These are phyloP conservation scores for Blastocystis sp. DNA, from an alignment of 352 stramenopile genomes.

Conservation along the genomic window DNA sequence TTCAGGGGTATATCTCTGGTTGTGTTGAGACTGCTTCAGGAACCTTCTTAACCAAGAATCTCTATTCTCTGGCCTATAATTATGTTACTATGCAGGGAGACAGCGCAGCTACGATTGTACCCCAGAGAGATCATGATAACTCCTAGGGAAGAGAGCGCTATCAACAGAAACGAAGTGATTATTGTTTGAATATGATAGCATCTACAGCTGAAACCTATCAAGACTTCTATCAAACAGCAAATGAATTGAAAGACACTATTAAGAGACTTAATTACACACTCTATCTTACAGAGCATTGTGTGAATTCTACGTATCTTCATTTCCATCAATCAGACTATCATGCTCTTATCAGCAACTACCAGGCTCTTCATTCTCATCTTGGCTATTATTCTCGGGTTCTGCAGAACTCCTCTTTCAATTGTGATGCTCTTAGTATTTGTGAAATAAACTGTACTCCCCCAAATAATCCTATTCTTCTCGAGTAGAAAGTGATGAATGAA, in stretches of 20 bases:
- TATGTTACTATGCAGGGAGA: conserved; percentile 19
- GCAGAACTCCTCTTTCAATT: neutral
- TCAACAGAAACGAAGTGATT: conserved; percentile 27
- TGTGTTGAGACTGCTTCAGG: neutral
- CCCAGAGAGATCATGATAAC: neutral
- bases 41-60: conserved; percentile 1
- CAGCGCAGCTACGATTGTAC: neutral
- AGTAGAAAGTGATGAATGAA: neutral
- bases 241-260: neutral
- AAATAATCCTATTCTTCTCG: neutral
- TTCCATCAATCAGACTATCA: neutral
- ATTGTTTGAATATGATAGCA: neutral
- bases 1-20: neutral
- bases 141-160: neutral
- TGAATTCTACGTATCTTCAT: neutral
- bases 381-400: neutral
- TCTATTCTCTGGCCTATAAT: neutral
- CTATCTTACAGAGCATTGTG: neutral
- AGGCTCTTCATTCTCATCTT: too few relatives aligned
- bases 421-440: neutral
- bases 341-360: neutral
- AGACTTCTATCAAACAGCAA: neutral
- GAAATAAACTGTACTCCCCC: neutral
- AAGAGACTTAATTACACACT: neutral
- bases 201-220: neutral